These are phyloP conservation scores for Trichoderma lentiforme DNA, from an alignment of 2,329 filamentous ascomycete genomes.

Conservation along the genomic window DNA sequence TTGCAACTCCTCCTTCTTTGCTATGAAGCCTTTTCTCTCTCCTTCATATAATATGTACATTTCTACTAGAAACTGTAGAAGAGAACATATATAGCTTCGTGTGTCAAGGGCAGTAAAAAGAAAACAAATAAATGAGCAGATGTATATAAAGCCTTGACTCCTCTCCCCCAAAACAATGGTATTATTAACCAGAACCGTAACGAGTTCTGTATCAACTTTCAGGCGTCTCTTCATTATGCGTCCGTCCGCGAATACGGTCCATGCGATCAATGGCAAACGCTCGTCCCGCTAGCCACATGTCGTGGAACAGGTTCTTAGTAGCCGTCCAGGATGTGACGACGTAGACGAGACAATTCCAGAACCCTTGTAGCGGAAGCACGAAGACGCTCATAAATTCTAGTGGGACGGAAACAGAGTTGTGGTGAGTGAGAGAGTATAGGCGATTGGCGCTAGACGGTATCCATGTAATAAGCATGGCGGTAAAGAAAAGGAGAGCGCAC, in stretches of 20 bases:
- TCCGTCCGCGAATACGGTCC: neutral
- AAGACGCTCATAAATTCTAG: constrained; percentile 64
- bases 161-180: neutral
- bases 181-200: neutral
- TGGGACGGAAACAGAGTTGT: constrained; percentile 45
- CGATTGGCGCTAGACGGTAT: constrained; percentile 70
- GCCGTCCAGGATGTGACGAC: constrained; percentile 59
- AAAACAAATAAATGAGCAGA: neutral
- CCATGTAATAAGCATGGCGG: constrained; percentile 64
- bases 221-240: neutral
- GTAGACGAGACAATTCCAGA: constrained; percentile 76
- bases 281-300: constrained; percentile 12
- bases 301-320: constrained; percentile 36
- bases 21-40: neutral
- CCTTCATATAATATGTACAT: neutral
- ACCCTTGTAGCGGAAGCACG: constrained; percentile 73
- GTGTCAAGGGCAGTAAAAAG: neutral
- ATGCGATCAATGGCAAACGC: neutral
- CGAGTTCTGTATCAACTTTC: neutral
- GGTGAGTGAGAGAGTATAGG: constrained; percentile 60
- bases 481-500: constrained; percentile 63
- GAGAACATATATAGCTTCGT: neutral
- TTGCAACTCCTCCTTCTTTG: neutral
- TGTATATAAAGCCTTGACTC: neutral
- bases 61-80: neutral